Base-by-base conservation (phyloP, 176 grass and related monocot genomes). In the Tuctoria greenei region DNA sequence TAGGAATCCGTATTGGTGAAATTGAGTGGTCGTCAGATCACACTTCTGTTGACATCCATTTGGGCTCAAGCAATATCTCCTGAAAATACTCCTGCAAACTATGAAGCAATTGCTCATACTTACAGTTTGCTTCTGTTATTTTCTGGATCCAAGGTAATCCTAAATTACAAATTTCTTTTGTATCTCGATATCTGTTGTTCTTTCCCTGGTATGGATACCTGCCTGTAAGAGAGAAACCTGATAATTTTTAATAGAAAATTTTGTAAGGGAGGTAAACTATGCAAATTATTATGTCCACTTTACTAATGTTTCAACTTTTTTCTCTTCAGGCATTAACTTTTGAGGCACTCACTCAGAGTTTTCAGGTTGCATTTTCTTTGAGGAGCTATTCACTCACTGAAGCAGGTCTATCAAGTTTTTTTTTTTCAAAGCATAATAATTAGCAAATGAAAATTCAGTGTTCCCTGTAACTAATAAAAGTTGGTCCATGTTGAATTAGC, bases 21-120 rank as follows among this genome's bases (percentile, higher is more conserved):
- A 63, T 68, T 99, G 82, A 99, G 87, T 51, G 77, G 77, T 78
- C 87, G 95, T 66, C 95, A 99, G 81, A 88, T 99, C 43, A 95
- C 87, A 62, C 91, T 99, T 87, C 68, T 99, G 72, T 65, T 99
- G 37, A 90, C 95, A 67, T 99, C 91, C 70, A 90, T 99, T 75
- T 99, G 95, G 95, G 89, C 89, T 75, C 95, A 99, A 82, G 92
- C 89, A 18, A 83, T 67, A 78, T 99, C 89, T 45, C 87, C 73
- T 72, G 78, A 82, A 84, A 99, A 95, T 76, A 79, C 75, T 88
- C 95, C 92, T 71, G 80, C 88, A 43, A 99, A 95, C 62, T 99
- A 95, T 78, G 92, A 99, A 95, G 95, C 95, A 42, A 95, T 99
- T 86, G 95, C 92, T 79, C 86, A 99, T 86, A 92, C 91, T 61